Conservation (phyloP, 2,329 filamentous ascomycete genomes). For the Colletotrichum cordylinicola region DNA sequence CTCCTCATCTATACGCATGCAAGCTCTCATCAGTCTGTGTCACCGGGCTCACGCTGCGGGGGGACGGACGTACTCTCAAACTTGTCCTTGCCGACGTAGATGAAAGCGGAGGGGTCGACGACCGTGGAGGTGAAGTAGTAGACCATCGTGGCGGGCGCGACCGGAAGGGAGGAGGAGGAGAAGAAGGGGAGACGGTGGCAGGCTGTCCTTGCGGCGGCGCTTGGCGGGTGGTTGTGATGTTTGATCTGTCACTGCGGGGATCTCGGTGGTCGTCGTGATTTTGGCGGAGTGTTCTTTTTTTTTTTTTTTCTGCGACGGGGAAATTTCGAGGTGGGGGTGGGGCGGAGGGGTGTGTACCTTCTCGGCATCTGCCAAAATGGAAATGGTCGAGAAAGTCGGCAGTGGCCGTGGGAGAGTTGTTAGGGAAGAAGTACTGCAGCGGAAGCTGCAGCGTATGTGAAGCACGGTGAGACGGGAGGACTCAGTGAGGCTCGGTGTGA, state of each 20-base stretch:
- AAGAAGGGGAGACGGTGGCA: background rate
- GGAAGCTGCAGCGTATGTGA: background rate
- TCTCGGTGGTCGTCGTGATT: background rate
- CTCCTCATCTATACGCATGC: slow-evolving; percentile 77
- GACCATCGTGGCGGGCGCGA: slow-evolving; percentile 67
- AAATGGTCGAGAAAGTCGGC: too few species aligned
- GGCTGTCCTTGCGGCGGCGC: background rate
- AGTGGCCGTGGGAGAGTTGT: background rate
- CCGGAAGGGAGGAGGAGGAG: background rate
- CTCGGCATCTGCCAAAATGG: background rate
- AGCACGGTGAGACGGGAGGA: background rate
- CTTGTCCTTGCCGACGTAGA: slow-evolving; percentile 99
- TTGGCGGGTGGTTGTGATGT: background rate
- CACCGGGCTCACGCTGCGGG: background rate
- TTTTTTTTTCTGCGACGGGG: background rate
- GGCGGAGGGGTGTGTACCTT: background rate
- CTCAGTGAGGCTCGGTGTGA: background rate
- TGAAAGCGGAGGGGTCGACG: slow-evolving; percentile 81
- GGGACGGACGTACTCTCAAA: slow-evolving; percentile 78
- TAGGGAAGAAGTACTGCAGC: background rate
- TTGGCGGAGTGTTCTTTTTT: background rate
- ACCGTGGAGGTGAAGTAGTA: slow-evolving; percentile 93
- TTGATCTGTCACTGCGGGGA: background rate
- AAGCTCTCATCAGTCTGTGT: background rate
- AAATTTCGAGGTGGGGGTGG: slow-evolving; percentile 22